Evolutionary conservation across 1,139 yeast species (phyloP), one percentile per base, ranked within the genome.

Genomic region (Geotrichum cucujoidarum): DNA sequence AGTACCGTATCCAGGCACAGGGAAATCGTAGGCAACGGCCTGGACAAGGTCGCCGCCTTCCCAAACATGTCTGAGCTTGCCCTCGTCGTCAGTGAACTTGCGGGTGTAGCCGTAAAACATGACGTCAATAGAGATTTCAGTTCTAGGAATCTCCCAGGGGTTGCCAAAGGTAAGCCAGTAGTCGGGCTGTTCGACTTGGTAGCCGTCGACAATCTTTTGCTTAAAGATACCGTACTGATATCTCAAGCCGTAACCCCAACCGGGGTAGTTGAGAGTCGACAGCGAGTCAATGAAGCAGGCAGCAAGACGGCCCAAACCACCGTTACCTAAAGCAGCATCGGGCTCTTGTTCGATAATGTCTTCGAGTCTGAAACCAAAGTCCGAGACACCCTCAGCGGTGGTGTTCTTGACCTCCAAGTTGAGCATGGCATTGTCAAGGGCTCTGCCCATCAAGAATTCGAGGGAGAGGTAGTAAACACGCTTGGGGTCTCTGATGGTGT

Each of bases 221-320:
- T 88, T 79, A 69, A 90, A 90, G 59, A 90, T 90, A 66, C 96
- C 97, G 64, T 89, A 89, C 67, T 88, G 90, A 69, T 89, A 89
- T 64, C 95, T 82, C 58, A 89, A 73, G 52, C 97, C 97, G 66
- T 90, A 90, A 54, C 97, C 97, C 97, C 97, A 89, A 46, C 95
- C 95, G 29, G 95, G 89, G 66, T 86, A 87, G 65, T 87, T 82
- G 58, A 85, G 83, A 6, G 95, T 81, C 31, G 95, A 80, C 63
- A 90, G 72, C 1, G 96, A 87, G 69, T 90, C 97, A 48, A 90
- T 80, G 63, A 87, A 89, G 69, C 97, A 89, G 34, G 97, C 96
- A 33, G 97, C 97, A 62, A 90, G 74, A 65, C 97, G 79, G 53
- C 97, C 97, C 53, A 90, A 73, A 54, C 97, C 97, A 65, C 97